Percentiles rank a stretch among this genome's conserved stretches.
Evolutionary conservation across 2,329 filamentous ascomycete species (phyloP).

Genomic region (Didymella segeticola): DNA sequence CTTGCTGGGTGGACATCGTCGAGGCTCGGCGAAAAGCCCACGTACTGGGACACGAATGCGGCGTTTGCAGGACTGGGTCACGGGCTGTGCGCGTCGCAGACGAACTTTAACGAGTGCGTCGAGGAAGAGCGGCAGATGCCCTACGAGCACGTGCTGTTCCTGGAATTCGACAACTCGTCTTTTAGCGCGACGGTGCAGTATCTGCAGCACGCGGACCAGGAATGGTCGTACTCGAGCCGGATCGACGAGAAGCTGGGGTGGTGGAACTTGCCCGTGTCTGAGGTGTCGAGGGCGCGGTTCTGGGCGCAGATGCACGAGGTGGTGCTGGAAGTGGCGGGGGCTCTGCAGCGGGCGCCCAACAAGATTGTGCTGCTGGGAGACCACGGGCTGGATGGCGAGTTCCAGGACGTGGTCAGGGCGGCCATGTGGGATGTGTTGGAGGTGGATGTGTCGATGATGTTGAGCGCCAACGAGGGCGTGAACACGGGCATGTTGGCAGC

Average conservation of each 20-base stretch:
- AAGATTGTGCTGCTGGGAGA: constrained; percentile 34
- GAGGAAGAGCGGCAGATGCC: constrained; percentile 12
- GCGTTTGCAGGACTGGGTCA: constrained; percentile 28
- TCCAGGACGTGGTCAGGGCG: constrained; percentile 27
- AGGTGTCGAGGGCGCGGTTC: constrained; percentile 30
- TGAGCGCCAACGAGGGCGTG: constrained; percentile 18
- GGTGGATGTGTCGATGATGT: constrained; percentile 23
- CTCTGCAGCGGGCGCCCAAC: constrained; percentile 21
- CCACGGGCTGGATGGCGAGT: constrained; percentile 30
- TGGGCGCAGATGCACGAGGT: constrained; percentile 33
- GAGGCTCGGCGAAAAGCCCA: constrained; percentile 3
- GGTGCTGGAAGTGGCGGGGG: constrained; percentile 21
- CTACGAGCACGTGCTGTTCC: constrained; percentile 29
- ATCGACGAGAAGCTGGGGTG: constrained; percentile 31
- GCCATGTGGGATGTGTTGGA: constrained; percentile 31
- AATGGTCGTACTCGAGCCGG: constrained; percentile 13
- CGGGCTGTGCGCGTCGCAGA: constrained; percentile 22
- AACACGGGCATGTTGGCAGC: constrained; percentile 24
- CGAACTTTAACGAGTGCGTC: constrained; percentile 7
- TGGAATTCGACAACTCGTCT: constrained; percentile 37
- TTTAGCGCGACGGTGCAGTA: constrained; percentile 30
- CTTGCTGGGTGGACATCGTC: constrained; percentile 22
- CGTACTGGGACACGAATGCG: constrained; percentile 27
- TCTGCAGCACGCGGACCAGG: constrained; percentile 14
- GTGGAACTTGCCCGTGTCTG: constrained; percentile 34